Conservation (phyloP, 106 monocot species). For the Posidonia australis region DNA sequence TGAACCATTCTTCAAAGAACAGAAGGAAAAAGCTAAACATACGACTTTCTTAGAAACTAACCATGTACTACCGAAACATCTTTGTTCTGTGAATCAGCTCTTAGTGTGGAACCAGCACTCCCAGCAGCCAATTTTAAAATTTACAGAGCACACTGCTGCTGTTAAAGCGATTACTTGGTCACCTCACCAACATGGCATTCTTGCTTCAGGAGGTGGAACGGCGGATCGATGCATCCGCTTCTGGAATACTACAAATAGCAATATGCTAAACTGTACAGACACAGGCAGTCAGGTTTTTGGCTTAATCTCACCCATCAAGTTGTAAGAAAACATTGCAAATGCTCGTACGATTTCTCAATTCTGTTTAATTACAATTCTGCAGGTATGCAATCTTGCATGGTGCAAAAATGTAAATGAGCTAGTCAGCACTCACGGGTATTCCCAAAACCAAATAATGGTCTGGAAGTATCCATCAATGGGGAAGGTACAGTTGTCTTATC, state of each 20-base stretch:
- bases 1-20: too few relatives aligned
- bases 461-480: constrained; percentile 95
- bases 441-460: constrained; percentile 93
- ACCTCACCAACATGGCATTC: constrained; percentile 83
- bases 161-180: constrained; percentile 99
- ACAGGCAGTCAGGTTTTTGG: constrained; percentile 89
- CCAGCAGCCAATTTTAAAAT: constrained; percentile 48
- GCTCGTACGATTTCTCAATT: neutral
- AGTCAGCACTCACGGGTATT: constrained; percentile 95
- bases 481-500: too few relatives aligned
- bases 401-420: constrained; percentile 87
- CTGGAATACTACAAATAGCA: constrained; percentile 85
- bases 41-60: neutral
- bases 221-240: constrained; percentile 92
- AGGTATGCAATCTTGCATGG: constrained; percentile 93
- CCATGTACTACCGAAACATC: neutral
- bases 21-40: too few relatives aligned
- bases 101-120: constrained; percentile 86
- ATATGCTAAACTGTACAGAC: constrained; percentile 68
- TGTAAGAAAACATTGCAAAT: neutral
- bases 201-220: constrained; percentile 95
- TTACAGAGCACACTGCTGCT: constrained; percentile 90
- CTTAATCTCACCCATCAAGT: too few relatives aligned
- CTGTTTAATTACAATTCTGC: neutral
- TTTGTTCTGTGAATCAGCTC: constrained; percentile 34